Conservation (phyloP, 371 early-diverging fungal genomes). For the Mucor saturninus region DNA sequence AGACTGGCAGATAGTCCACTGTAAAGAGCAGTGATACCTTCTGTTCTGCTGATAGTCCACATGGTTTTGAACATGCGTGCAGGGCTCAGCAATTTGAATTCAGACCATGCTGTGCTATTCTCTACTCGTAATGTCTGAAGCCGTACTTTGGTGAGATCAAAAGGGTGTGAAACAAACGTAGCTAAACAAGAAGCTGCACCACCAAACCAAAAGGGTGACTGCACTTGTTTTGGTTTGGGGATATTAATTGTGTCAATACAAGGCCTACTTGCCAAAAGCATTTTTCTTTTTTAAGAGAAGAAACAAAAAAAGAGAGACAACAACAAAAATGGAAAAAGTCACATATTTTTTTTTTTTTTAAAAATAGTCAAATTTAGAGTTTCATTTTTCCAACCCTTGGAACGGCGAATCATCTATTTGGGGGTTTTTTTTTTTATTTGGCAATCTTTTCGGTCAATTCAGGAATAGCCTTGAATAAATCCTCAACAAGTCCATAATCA, state of each 20-base stretch:
- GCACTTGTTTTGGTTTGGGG: conserved; percentile 13
- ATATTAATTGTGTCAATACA: neutral
- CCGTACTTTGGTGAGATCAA: conserved; percentile 79
- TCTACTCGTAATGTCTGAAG: conserved; percentile 62
- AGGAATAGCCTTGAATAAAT: conserved; percentile 93
- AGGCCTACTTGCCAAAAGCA: neutral
- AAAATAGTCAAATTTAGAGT: neutral
- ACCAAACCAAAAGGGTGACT: conserved; percentile 66
- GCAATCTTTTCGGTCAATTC: conserved; percentile 87
- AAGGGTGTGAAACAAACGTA: conserved; percentile 73
- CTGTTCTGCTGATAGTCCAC: conserved; percentile 45
- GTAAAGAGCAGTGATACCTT: conserved; percentile 59
- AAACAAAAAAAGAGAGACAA: conserved; percentile 2
- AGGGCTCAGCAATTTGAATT: conserved; percentile 33
- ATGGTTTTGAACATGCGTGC: conserved; percentile 50
- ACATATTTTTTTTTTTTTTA: neutral
- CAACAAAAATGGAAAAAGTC: conserved; percentile 5
- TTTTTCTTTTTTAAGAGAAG: neutral
- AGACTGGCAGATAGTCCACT: conserved; percentile 69
- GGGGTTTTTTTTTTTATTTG: conserved; percentile 10
- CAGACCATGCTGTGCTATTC: conserved; percentile 30
- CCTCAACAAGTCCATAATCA: conserved; percentile 96
- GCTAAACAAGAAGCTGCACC: conserved; percentile 67
- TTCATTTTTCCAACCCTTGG: too few species aligned
- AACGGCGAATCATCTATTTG: neutral